These are phyloP conservation scores for Phoenix roebelenii DNA, from an alignment of 176 grass and related monocot genomes.

Conservation along the genomic window DNA sequence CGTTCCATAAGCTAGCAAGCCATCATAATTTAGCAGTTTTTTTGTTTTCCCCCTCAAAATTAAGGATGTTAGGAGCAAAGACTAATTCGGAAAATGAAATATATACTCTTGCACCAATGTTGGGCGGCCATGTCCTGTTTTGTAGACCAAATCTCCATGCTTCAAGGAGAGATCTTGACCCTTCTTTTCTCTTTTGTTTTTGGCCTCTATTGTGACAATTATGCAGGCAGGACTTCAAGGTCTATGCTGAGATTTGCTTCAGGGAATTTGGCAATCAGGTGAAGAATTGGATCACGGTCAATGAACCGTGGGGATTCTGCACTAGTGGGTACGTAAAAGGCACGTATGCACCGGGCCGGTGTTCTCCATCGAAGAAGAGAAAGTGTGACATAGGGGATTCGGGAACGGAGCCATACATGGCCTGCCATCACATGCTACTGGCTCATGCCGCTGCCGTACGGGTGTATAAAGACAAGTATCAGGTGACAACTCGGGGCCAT, in stretches of 20 bases:
- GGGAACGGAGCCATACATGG: conserved; percentile 49
- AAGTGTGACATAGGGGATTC: conserved; percentile 43
- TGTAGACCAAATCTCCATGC: too few species aligned
- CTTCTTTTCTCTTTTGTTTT: not conserved
- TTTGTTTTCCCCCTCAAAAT: too few species aligned
- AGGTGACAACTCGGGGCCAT: conserved; percentile 23
- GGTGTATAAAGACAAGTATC: conserved; percentile 49
- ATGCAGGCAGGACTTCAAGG: conserved; percentile 43
- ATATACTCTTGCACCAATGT: too few species aligned
- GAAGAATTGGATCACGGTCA: conserved; percentile 72
- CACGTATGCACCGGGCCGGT: conserved; percentile 17
- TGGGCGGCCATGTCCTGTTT: too few species aligned
- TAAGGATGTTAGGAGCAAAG: too few species aligned
- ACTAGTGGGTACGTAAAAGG: conserved; percentile 4
- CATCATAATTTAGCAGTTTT: too few species aligned
- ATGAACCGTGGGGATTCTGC: conserved; percentile 39
- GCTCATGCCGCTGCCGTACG: conserved; percentile 36
- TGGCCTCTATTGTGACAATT: not conserved
- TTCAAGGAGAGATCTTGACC: too few species aligned
- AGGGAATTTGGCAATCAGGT: conserved; percentile 51
- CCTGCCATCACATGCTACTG: conserved; percentile 42
- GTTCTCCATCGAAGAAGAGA: conserved; percentile 30
- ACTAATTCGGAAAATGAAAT: too few species aligned
- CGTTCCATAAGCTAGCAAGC: too few species aligned
- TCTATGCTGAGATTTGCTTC: conserved; percentile 55